Conservation (phyloP, 2,329 filamentous ascomycete genomes). For the Samsoniella hepiali region DNA sequence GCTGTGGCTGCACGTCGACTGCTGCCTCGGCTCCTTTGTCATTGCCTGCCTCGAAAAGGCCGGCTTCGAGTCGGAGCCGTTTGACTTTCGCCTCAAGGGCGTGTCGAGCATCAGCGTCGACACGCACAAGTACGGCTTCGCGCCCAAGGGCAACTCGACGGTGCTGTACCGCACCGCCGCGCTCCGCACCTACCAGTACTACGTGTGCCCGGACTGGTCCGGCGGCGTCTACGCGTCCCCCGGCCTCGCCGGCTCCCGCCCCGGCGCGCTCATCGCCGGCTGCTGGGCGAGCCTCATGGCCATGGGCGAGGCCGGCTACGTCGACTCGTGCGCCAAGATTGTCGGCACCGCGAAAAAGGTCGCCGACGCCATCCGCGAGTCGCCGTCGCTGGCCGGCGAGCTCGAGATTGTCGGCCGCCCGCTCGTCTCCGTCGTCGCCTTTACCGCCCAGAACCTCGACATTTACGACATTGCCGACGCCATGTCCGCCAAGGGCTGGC, state of each 20-base stretch:
- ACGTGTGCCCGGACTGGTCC: conserved; percentile 90
- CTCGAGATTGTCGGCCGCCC: conserved; percentile 80
- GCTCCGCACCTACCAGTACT: conserved; percentile 90
- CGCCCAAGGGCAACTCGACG: conserved; percentile 94
- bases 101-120: conserved; percentile 96
- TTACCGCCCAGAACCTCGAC: conserved; percentile 77
- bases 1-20: conserved; percentile 91
- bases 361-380: conserved; percentile 66
- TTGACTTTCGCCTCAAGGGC: conserved; percentile 91
- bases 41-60: conserved; percentile 88
- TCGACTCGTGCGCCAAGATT: conserved; percentile 82
- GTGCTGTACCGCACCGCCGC: conserved; percentile 80
- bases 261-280: conserved; percentile 89
- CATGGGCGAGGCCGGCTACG: conserved; percentile 83
- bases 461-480: conserved; percentile 93
- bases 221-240: conserved; percentile 95
- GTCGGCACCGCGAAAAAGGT: conserved; percentile 85
- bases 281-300: conserved; percentile 93
- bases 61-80: conserved; percentile 84
- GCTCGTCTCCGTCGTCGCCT: conserved; percentile 86
- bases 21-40: conserved; percentile 93
- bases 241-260: conserved; percentile 84
- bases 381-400: conserved; percentile 66
- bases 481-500: conserved; percentile 84
- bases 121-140: conserved; percentile 98